Percentiles rank a stretch among this genome's conserved stretches.
Conservation (phyloP, 139 green algal genomes). For the Chlamydomonas sp. region DNA sequence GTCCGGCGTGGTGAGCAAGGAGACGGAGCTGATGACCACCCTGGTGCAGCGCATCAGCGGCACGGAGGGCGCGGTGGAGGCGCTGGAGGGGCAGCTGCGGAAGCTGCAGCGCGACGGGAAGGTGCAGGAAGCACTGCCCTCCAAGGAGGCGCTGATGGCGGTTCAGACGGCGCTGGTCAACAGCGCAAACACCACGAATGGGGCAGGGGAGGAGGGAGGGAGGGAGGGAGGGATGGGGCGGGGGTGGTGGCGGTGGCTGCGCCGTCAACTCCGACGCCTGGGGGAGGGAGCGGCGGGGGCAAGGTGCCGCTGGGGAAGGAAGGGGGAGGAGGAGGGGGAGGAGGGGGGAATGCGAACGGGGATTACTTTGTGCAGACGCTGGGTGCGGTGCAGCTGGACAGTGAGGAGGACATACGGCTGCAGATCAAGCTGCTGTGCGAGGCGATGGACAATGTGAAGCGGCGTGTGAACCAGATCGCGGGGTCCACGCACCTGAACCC, state of each 20-base stretch:
- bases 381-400: slow-evolving; percentile 35
- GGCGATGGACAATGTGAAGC: slow-evolving; percentile 41
- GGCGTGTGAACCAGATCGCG: slow-evolving; percentile 20
- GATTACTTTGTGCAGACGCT: slow-evolving; percentile 33
- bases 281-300: background rate
- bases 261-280: slow-evolving; percentile 17
- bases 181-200: background rate
- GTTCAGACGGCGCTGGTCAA: background rate
- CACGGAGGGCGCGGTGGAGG: slow-evolving; percentile 21
- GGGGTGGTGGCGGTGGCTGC: background rate
- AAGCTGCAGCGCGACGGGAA: slow-evolving; percentile 20
- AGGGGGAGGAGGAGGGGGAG: background rate
- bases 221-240: background rate
- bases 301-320: background rate
- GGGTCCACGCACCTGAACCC: slow-evolving; percentile 29
- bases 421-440: slow-evolving; percentile 41
- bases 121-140: background rate
- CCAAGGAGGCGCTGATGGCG: slow-evolving; percentile 9
- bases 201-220: background rate
- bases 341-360: background rate
- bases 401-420: slow-evolving; percentile 33
- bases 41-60: slow-evolving; percentile 3
- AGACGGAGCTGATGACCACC: slow-evolving; percentile 26
- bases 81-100: slow-evolving; percentile 17
- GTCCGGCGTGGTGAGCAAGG: slow-evolving; percentile 16